Conservation (phyloP, 306 rosid genomes). For the Boehmeria nivea region DNA sequence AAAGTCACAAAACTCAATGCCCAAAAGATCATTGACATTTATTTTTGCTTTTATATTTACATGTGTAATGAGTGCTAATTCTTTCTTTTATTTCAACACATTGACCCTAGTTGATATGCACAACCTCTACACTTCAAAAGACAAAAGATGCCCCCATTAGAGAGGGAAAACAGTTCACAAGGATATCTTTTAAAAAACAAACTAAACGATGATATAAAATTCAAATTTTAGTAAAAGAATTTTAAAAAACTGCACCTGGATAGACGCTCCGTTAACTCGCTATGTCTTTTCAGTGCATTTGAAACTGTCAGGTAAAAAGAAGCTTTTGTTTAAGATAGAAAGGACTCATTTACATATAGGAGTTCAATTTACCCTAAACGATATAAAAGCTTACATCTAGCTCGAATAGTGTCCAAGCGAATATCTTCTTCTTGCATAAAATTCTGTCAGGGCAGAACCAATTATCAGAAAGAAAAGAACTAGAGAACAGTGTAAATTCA, state of each 20-base stretch:
- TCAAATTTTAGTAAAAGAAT: no score
- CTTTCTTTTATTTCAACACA: no score
- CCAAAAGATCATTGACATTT: no score
- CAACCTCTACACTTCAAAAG: no score
- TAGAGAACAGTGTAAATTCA: not conserved
- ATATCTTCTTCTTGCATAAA: constrained; percentile 67
- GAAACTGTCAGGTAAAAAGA: constrained; percentile 50
- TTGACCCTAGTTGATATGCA: no score
- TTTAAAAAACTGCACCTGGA: constrained; percentile 56
- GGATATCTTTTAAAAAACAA: no score
- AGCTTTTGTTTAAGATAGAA: constrained; percentile 12
- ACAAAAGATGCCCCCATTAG: no score
- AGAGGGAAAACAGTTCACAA: no score
- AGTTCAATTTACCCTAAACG: constrained; percentile 7
- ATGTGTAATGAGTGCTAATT: no score
- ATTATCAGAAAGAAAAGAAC: constrained; percentile 9
- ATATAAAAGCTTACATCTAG: constrained; percentile 48
- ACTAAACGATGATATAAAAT: no score
- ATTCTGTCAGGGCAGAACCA: constrained; percentile 36
- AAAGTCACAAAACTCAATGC: no score
- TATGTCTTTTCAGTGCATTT: constrained; percentile 72
- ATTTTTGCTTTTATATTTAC: no score
- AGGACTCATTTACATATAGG: constrained; percentile 3
- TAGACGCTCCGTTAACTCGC: constrained; percentile 73
- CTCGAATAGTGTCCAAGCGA: constrained; percentile 71